These are phyloP conservation scores for Hypsizygus marmoreus DNA, from an alignment of 768 basidiomycete genomes.

Conservation along the genomic window DNA sequence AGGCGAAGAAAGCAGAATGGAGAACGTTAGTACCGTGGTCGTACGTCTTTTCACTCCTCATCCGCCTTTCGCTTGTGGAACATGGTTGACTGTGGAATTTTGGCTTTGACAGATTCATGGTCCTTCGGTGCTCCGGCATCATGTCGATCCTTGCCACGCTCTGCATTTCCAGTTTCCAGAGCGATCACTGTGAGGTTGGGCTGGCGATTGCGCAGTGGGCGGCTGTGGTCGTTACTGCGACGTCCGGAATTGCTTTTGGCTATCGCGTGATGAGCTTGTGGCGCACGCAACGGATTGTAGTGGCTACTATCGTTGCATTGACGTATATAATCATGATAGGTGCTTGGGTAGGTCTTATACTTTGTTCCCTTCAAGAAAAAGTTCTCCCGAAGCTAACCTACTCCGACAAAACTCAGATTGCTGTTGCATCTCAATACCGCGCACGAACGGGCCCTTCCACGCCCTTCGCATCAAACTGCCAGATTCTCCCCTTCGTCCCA, in stretches of 20 bases:
- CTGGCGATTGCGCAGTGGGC: conserved; percentile 7
- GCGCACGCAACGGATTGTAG: not conserved
- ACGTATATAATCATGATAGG: conserved; percentile 10
- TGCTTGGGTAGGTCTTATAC: conserved; percentile 8
- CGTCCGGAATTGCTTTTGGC: conserved; percentile 14
- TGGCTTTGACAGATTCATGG: conserved; percentile 5
- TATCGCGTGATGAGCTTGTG: conserved; percentile 11
- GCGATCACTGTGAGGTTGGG: conserved; percentile 12
- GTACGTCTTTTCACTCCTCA: conserved; percentile 4
- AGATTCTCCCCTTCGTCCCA: conserved; percentile 1
- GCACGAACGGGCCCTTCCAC: conserved; percentile 3
- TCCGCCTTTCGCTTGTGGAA: not conserved
- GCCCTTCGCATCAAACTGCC: conserved; percentile 16
- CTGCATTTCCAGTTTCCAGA: conserved; percentile 14
- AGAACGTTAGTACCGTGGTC: conserved; percentile 11
- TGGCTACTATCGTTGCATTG: too few species aligned
- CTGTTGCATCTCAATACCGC: conserved; percentile 9
- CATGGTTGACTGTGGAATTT: not conserved
- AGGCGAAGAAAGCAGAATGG: conserved; percentile 11
- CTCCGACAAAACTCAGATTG: conserved; percentile 2
- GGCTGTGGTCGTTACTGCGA: conserved; percentile 2
- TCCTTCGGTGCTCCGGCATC: conserved; percentile 13
- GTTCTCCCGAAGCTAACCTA: not conserved
- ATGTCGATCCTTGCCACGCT: conserved; percentile 12
- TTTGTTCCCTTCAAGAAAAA: not conserved